Evolutionary conservation across 345 rosid species (phyloP).

Genomic region (Leavenworthia alabamica): DNA sequence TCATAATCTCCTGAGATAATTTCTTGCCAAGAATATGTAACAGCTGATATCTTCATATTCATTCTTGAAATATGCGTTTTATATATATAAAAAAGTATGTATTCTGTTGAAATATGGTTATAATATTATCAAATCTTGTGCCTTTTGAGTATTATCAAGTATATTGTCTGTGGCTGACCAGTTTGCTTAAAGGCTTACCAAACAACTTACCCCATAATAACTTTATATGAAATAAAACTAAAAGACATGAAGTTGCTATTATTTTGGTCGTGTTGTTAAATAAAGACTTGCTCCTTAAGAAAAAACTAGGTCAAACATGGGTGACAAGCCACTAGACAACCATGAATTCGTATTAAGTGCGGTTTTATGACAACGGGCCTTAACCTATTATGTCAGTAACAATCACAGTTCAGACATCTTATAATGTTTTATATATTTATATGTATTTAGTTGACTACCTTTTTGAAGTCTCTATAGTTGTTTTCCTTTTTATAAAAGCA

Average conservation of each 20-base stretch:
- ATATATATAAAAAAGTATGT: neutral
- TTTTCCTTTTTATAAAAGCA: neutral
- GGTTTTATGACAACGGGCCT: neutral
- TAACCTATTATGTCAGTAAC: neutral
- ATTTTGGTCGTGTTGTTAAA: neutral
- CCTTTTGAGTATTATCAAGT: neutral
- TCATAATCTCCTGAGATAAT: neutral
- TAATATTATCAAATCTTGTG: neutral
- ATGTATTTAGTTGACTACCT: neutral
- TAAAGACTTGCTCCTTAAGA: neutral
- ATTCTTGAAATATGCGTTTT: neutral
- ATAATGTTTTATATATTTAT: neutral
- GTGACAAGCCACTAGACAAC: conserved; percentile 9
- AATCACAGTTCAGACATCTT: neutral
- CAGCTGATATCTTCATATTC: neutral
- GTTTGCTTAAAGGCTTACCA: neutral
- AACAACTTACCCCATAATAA: neutral
- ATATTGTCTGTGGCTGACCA: neutral
- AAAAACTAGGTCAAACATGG: conserved; percentile 17
- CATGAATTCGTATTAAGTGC: neutral
- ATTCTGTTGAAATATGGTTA: neutral
- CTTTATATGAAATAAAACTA: neutral
- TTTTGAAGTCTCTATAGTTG: neutral
- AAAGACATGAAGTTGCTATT: too few species aligned
- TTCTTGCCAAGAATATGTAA: neutral